Percentiles rank a stretch among this genome's conserved stretches.
Evolutionary conservation across 2,329 filamentous ascomycete genomes (phyloP).

Genomic region (Trichoderma gracile): DNA sequence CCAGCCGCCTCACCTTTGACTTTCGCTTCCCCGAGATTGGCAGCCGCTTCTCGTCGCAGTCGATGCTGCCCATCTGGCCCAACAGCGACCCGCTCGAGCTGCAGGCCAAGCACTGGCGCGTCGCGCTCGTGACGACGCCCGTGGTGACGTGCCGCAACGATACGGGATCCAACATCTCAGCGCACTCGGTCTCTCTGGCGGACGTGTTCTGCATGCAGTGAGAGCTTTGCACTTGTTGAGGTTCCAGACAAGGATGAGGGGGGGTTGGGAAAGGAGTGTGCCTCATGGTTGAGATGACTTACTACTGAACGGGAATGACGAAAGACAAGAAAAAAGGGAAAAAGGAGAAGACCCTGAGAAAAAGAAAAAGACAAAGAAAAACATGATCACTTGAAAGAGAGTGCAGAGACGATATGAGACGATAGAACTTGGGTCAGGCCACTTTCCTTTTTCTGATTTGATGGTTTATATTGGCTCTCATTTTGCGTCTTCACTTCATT

Average conservation of each 20-base stretch:
- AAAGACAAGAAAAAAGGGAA: neutral
- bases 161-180: slow-evolving; percentile 46
- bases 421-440: neutral
- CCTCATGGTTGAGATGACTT: neutral
- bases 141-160: slow-evolving; percentile 57
- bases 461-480: no score
- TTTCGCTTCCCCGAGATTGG: slow-evolving; percentile 54
- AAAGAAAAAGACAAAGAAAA: neutral
- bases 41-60: slow-evolving; percentile 50
- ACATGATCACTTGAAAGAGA: neutral
- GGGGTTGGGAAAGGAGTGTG: neutral
- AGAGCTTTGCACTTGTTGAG: neutral
- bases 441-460: neutral
- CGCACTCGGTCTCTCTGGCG: slow-evolving; percentile 47
- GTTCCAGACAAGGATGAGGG: neutral
- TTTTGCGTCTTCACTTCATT: neutral
- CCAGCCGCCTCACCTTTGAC: slow-evolving; percentile 47
- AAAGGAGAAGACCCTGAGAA: no score
- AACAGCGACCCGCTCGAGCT: slow-evolving; percentile 44
- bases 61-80: slow-evolving; percentile 51
- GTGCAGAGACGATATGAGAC: neutral
- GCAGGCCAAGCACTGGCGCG: slow-evolving; percentile 52
- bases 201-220: slow-evolving; percentile 54
- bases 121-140: slow-evolving; percentile 57
- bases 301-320: neutral